phyloP scores from a whole-genome alignment of 75 land plant genomes.

The Sequoiadendron giganteum region DNA sequence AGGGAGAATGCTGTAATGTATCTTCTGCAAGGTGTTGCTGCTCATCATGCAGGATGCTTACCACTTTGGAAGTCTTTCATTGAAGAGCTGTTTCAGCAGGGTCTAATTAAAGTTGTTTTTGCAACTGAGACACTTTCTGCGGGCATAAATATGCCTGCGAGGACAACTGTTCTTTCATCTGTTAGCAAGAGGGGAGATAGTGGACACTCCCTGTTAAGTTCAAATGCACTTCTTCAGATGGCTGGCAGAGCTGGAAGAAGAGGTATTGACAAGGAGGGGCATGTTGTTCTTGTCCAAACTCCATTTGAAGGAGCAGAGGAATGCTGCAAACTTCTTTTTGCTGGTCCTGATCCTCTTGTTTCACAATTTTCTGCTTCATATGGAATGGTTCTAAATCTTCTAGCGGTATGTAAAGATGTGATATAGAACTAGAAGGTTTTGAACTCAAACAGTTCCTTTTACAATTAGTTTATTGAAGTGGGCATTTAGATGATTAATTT shows the following conservation, averaged over 20 bases:
- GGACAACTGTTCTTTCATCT: conserved; percentile 89
- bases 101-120: conserved; percentile 93
- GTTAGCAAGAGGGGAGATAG: conserved; percentile 79
- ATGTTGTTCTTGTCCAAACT: conserved; percentile 90
- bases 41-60: conserved; percentile 98
- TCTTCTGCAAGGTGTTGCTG: conserved; percentile 80
- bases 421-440: neutral
- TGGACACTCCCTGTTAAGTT: conserved; percentile 64
- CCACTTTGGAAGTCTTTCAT: conserved; percentile 98
- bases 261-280: conserved; percentile 88
- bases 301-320: conserved; percentile 99
- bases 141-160: conserved; percentile 99
- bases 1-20: conserved; percentile 72
- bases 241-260: conserved; percentile 97
- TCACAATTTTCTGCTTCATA: conserved; percentile 99
- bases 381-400: conserved; percentile 98
- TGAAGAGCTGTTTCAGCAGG: conserved; percentile 90
- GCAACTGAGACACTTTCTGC: conserved; percentile 99
- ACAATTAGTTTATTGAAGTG: conserved; percentile 4
- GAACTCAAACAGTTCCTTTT: conserved; percentile 4
- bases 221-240: conserved; percentile 96
- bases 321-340: conserved; percentile 84
- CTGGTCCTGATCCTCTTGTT: conserved; percentile 91
- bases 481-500: neutral
- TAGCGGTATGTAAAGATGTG: conserved; percentile 48